phyloP scores from a whole-genome alignment of 768 basidiomycete genomes.

The Saitozyma sp. region DNA sequence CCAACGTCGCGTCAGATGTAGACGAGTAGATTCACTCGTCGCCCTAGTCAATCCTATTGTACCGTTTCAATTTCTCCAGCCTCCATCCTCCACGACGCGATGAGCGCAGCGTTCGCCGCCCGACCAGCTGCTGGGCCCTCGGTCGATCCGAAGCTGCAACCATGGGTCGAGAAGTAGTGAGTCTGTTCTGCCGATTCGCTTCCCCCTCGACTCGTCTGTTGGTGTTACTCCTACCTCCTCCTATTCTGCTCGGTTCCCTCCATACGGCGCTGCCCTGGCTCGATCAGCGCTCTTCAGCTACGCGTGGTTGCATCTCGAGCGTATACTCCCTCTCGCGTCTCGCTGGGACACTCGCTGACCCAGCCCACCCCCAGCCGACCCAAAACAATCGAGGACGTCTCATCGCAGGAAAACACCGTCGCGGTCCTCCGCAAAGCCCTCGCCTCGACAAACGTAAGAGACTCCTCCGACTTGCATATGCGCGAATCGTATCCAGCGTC shows the following conservation, averaged over 20 bases:
- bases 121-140: constrained; percentile 19
- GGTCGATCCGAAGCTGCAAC: constrained; percentile 45
- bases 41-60: not conserved
- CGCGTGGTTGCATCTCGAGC: not conserved
- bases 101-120: constrained; percentile 19
- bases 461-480: not conserved
- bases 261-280: not conserved
- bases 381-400: constrained; percentile 95
- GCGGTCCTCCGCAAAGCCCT: constrained; percentile 87
- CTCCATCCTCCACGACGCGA: not conserved
- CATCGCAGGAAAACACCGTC: constrained; percentile 94
- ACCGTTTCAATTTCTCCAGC: not conserved
- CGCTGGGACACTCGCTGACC: not conserved
- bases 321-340: not conserved
- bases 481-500: not conserved
- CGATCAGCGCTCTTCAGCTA: not conserved
- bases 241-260: no score
- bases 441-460: constrained; percentile 79
- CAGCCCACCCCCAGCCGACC: constrained; percentile 66
- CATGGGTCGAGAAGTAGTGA: constrained; percentile 99
- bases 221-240: no score
- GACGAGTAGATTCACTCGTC: not conserved
- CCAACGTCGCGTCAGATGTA: not conserved
- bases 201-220: no score
- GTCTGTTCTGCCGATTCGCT: constrained; percentile 31